Evolutionary conservation across 2,329 filamentous ascomycete genomes (phyloP).

Genomic region (Xylaria sp.): DNA sequence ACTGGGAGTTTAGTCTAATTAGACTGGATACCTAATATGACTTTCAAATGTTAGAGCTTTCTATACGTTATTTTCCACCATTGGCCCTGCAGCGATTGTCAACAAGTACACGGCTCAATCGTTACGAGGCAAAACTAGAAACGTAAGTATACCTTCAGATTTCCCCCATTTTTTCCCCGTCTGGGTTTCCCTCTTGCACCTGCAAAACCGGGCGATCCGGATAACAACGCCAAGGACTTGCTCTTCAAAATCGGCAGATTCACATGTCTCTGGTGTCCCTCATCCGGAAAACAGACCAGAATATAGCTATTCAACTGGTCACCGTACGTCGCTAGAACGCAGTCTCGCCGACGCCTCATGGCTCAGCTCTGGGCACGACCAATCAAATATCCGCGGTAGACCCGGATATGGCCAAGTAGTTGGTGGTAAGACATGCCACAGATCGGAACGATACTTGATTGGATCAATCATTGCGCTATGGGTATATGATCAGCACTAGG

Average conservation of each 20-base stretch:
- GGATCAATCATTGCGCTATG: conserved; percentile 1
- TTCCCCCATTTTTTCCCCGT: not conserved
- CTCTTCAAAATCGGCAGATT: too few species aligned
- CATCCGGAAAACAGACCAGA: not conserved
- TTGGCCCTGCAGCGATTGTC: too few species aligned
- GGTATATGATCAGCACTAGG: conserved; percentile 12
- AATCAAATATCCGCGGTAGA: not conserved
- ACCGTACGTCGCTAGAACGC: not conserved
- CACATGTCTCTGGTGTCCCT: not conserved
- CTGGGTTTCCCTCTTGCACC: not conserved
- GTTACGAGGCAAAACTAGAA: not conserved
- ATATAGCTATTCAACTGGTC: not conserved
- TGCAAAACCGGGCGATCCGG: not conserved
- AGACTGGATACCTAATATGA: too few species aligned
- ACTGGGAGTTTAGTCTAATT: too few species aligned
- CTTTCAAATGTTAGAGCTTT: too few species aligned
- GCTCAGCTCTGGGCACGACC: conserved; percentile 2
- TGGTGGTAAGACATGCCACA: conserved; percentile 4
- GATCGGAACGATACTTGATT: not conserved
- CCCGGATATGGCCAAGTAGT: conserved; percentile 10
- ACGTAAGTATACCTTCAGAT: not conserved
- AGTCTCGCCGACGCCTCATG: conserved; percentile 7
- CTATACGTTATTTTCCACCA: too few species aligned
- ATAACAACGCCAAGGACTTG: not conserved
- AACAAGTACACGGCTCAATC: too few species aligned